Evolutionary conservation across 805 yeast species (phyloP), one percentile per base, ranked within the genome.

Genomic region (Myxozyma sirexii): DNA sequence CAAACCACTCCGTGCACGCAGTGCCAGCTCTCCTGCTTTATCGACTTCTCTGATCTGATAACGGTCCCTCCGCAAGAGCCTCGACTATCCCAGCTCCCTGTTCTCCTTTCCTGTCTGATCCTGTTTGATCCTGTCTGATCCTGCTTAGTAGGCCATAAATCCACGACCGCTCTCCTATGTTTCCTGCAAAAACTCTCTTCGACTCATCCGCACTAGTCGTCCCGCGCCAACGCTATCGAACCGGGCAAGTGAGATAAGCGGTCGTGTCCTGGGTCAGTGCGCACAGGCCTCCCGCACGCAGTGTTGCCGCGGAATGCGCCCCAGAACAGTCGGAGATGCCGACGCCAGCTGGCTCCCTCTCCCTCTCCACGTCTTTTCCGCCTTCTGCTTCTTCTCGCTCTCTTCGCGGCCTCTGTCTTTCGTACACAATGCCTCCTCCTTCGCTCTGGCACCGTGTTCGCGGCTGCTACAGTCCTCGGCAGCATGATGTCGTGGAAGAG

Each of bases 391-490:
- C n/a, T 38, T 24, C 42, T 13, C 33, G 15, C 15, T 35, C 4
- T 50, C 27, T 24, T 48, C 43, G 4, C 31, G 42, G 29, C 43
- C 12, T 21, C 37, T 37, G 45, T 35, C 49, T 45, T 27, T 29
- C 15, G n/a, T 31, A 15, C 47, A 35, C 19, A 23, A 56, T 57
- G 63, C 58, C 54, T 24, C 52, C 52, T 51, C 60, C 57, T 4
- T 37, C 54, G 24, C 37, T 60, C 17, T 62, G 66, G 66, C 33
- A 21, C 29, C 64, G 66, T 8, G 26, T 54, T 26, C 47, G 42
- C 26, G 54, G 46, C 42, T 33, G 59, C 51, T 50, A 26, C 38
- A 31, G 29, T 29, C 54, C 50, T 17, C 37, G 54, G 33, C 43
- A 50, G 46, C 45, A 26, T 6, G 33, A 15, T 10, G n/a, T 31